Conservation (phyloP, 805 yeast species). For the Hanseniaspora singularis region DNA sequence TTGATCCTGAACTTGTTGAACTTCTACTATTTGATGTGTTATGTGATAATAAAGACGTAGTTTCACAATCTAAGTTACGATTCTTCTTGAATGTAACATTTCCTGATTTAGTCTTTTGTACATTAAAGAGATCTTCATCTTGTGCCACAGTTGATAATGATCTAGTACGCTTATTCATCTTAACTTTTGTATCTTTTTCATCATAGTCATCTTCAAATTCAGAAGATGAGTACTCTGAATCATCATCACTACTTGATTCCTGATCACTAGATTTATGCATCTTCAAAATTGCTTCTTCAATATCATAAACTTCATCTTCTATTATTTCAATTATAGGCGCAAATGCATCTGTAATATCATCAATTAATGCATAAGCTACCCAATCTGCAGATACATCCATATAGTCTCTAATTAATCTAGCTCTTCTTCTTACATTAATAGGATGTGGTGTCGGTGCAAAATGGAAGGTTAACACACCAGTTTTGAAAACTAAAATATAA, state of each 20-base stretch:
- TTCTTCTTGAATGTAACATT: slow-evolving; percentile 7
- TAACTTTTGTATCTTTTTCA: slow-evolving; percentile 23
- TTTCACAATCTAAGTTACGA: slow-evolving; percentile 10
- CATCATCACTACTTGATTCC: slow-evolving; percentile 16
- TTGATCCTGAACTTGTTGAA: slow-evolving; percentile 17
- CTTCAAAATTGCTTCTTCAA: slow-evolving; percentile 78
- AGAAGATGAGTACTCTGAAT: too few species aligned
- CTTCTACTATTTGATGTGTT: slow-evolving; percentile 19
- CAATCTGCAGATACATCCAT: slow-evolving; percentile 86
- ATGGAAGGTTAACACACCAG: slow-evolving; percentile 88
- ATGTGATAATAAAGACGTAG: slow-evolving; percentile 18
- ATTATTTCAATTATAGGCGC: slow-evolving; percentile 93
- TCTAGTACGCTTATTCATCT: slow-evolving; percentile 20
- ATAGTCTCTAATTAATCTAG: slow-evolving; percentile 75
- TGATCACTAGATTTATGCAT: slow-evolving; percentile 51
- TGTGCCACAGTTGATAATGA: slow-evolving; percentile 8
- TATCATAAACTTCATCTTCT: slow-evolving; percentile 87
- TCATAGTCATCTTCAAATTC: slow-evolving; percentile 13
- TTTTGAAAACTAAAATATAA: slow-evolving; percentile 81
- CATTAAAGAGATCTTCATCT: background rate
- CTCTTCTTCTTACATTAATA: slow-evolving; percentile 86
- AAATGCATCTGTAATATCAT: slow-evolving; percentile 93
- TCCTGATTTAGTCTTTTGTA: background rate
- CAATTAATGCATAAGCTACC: slow-evolving; percentile 93
- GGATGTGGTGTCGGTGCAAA: slow-evolving; percentile 94